These are phyloP conservation scores for Chondrus crispus DNA, from an alignment of 23 red algal genomes.

Conservation along the genomic window DNA sequence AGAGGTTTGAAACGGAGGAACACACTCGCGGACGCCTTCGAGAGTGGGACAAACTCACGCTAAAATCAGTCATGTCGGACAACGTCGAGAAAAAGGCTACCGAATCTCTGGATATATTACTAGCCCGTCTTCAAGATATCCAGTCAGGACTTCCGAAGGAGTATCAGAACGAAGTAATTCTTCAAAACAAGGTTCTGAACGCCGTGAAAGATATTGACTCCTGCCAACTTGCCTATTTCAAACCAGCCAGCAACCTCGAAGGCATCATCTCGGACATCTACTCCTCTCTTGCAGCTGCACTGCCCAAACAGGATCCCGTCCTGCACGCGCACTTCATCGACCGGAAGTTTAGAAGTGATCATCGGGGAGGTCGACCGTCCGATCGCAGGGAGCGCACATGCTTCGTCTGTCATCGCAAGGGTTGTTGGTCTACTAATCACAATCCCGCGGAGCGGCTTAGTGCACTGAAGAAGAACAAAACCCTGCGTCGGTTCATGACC, in stretches of 20 bases:
- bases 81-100: background rate
- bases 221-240: conserved; percentile 9
- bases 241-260: background rate
- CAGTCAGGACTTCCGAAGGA: conserved; percentile 21
- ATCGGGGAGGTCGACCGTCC: background rate
- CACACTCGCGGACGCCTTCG: background rate
- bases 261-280: background rate
- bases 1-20: background rate
- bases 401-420: background rate
- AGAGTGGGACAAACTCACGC: conserved; percentile 4
- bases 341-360: background rate
- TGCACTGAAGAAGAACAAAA: background rate
- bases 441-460: background rate
- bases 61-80: background rate
- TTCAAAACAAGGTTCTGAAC: conserved; percentile 5
- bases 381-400: background rate
- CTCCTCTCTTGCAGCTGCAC: background rate
- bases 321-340: background rate
- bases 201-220: conserved; percentile 3
- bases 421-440: background rate
- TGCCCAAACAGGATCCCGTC: background rate
- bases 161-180: conserved; percentile 20
- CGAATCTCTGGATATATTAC: conserved; percentile 1
- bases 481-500: background rate
- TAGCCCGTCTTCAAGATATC: background rate